These are phyloP conservation scores for Penicillium sp. DNA, from an alignment of 2,329 filamentous ascomycete genomes.

Conservation along the genomic window DNA sequence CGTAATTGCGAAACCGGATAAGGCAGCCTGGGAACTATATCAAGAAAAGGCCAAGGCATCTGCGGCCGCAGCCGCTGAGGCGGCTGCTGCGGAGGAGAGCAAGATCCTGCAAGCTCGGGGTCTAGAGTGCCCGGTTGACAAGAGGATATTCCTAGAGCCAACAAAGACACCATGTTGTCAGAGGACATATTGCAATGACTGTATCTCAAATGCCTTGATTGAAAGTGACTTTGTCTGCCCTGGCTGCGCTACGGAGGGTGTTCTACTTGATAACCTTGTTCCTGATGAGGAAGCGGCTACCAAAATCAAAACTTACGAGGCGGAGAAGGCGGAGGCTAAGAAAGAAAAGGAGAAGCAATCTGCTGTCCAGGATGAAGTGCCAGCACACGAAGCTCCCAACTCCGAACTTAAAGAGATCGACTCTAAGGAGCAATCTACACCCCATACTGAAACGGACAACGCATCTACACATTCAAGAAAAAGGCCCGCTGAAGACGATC, in stretches of 20 bases:
- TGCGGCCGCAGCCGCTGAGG: constrained; percentile 79
- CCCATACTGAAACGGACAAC: constrained; percentile 37
- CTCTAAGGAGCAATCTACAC: constrained; percentile 30
- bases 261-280: constrained; percentile 89
- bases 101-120: constrained; percentile 88
- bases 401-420: not conserved
- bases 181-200: constrained; percentile 98
- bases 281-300: constrained; percentile 76
- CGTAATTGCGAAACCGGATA: constrained; percentile 94
- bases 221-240: constrained; percentile 98
- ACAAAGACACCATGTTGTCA: constrained; percentile 98
- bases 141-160: constrained; percentile 96
- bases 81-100: constrained; percentile 74
- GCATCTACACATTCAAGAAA: constrained; percentile 66
- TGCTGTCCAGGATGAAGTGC: constrained; percentile 29
- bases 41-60: constrained; percentile 91
- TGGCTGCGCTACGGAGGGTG: constrained; percentile 84
- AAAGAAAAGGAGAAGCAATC: constrained; percentile 47
- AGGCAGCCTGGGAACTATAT: constrained; percentile 94
- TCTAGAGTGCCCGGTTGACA: constrained; percentile 93
- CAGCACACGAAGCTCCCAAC: constrained; percentile 18
- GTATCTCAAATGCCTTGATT: constrained; percentile 98
- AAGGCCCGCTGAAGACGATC: constrained; percentile 75
- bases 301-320: constrained; percentile 77
- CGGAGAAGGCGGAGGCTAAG: constrained; percentile 53